Evolutionary conservation across 192 early-diverging fungal genomes (phyloP), one percentile per base, ranked within the genome.

Genomic region (Linnemannia zychae): DNA sequence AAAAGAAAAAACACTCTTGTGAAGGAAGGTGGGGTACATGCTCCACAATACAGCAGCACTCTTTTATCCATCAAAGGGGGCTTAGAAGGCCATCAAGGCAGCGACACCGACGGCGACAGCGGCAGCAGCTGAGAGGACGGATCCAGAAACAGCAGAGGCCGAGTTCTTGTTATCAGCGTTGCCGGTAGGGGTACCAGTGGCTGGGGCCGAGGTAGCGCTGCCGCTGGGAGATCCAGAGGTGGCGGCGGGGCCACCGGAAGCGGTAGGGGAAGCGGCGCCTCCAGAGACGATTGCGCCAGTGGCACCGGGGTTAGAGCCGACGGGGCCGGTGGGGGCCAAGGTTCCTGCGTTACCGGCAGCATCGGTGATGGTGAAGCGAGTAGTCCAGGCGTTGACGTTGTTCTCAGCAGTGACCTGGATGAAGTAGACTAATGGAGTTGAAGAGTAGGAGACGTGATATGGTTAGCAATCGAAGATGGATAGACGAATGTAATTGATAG

Each of bases 281-380:
- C 28, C 31, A 28, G 75, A 48, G 47, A 84, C 72, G 47, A 72
- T 84, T 48, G 76, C 22, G 31, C 81, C 81, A 31, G 50, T 76
- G n/a, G 57, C 81, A 33, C 81, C 81, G 76, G 81, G 72, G 81
- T 84, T 84, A 24, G 47, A 33, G 44, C 28, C 40, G 31, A 50
- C 67, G 12, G 44, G 18, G 17, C 63, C 67, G 11, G 76, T 72
- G 76, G 81, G 81, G 28, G 57, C 67, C 47, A 84, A 75, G 48
- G 81, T 84, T 17, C 67, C 76, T 0, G 71, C 0, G 53, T 78
- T 75, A 33, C 78, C 74, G 18, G 7, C 2, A 36, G 57, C 52
- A 28, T 85, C 83, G 11, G 83, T 85, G 74, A 85, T 76, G 48
- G 83, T 85, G 83, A 85, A 85, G 44, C 83, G 83, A 20, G 83